Evolutionary conservation across 805 yeast genomes (phyloP).

Genomic region (Metschnikowia kofuensis): DNA sequence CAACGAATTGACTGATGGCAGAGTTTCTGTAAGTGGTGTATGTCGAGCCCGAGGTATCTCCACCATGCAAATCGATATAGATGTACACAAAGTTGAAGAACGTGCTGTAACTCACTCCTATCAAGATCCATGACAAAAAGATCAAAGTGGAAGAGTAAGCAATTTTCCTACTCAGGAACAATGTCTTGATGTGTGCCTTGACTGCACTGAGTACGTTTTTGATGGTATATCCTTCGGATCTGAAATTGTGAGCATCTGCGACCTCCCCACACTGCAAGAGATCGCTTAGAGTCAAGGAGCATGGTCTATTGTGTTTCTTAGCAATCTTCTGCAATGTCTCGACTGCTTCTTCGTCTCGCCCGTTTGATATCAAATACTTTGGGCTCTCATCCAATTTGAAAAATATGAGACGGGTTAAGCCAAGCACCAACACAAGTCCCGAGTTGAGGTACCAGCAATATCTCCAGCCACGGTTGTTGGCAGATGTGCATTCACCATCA

Average conservation of each 20-base stretch:
- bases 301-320: conserved; percentile 14
- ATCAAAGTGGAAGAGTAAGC: conserved; percentile 7
- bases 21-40: conserved; percentile 9
- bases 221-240: conserved; percentile 1
- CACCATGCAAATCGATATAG: conserved; percentile 10
- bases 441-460: conserved; percentile 13
- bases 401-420: conserved; percentile 6
- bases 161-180: conserved; percentile 1
- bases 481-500: conserved; percentile 6
- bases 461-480: conserved; percentile 11
- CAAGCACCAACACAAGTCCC: conserved; percentile 7
- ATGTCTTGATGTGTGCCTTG: conserved; percentile 2
- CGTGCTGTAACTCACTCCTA: conserved; percentile 6
- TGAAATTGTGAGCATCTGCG: background rate
- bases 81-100: conserved; percentile 11
- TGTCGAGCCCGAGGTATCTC: conserved; percentile 4
- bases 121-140: conserved; percentile 7
- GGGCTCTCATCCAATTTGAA: conserved; percentile 11
- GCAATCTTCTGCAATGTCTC: conserved; percentile 7
- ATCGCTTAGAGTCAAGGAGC: conserved; percentile 11
- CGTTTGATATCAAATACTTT: conserved; percentile 11
- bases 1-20: conserved; percentile 10
- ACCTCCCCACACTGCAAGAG: conserved; percentile 16
- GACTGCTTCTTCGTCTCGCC: conserved; percentile 12
- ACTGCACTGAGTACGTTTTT: background rate